Percentiles rank a stretch among this genome's conserved stretches.
Conservation (phyloP, 768 basidiomycete species). For the Sarcodon sp. region DNA sequence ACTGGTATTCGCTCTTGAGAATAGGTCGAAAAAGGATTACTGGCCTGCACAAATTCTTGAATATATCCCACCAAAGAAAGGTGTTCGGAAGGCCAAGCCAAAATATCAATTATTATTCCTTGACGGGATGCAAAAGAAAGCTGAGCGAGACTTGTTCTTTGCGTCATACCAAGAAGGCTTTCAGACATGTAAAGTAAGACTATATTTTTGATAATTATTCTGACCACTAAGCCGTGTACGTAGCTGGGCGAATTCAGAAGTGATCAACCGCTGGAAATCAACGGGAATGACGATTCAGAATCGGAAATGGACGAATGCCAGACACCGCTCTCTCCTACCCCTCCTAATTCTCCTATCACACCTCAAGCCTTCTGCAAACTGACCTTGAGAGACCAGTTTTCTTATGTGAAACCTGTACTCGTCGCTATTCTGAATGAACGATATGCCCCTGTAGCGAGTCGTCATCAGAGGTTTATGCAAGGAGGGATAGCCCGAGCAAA, state of each 20-base stretch:
- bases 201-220: neutral
- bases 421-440: constrained; percentile 39
- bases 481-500: constrained; percentile 36
- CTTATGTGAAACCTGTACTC: constrained; percentile 52
- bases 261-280: constrained; percentile 21
- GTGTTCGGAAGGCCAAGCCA: constrained; percentile 16
- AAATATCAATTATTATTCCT: constrained; percentile 49
- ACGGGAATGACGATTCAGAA: constrained; percentile 14
- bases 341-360: constrained; percentile 28
- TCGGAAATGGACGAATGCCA: constrained; percentile 11
- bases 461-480: constrained; percentile 42
- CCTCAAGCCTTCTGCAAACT: constrained; percentile 32
- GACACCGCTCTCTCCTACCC: constrained; percentile 25
- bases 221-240: neutral
- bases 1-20: constrained; percentile 40
- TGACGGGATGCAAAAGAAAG: constrained; percentile 28
- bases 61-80: constrained; percentile 31
- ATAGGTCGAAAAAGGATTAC: constrained; percentile 22
- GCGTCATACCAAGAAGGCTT: constrained; percentile 48
- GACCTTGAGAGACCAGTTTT: constrained; percentile 43
- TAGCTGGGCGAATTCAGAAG: constrained; percentile 49
- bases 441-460: constrained; percentile 37
- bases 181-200: constrained; percentile 39
- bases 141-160: constrained; percentile 43
- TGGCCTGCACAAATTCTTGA: constrained; percentile 58